Percentiles rank a stretch among this genome's conserved stretches.
phyloP scores from a whole-genome alignment of 176 grass and related monocot genomes.

The Raddia distichophylla region DNA sequence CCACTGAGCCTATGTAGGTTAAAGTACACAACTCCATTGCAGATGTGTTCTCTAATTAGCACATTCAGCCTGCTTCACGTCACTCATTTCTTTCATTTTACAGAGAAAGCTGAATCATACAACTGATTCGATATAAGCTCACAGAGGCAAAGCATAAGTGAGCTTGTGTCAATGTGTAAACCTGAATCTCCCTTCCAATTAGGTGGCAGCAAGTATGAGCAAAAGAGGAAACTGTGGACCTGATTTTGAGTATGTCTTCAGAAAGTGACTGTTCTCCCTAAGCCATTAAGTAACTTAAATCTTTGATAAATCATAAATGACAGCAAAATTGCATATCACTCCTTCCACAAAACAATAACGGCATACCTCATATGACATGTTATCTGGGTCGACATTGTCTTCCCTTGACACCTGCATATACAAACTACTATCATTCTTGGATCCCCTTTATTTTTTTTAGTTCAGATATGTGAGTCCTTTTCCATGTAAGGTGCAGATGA shows the following conservation, averaged over 20 bases:
- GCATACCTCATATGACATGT: conserved; percentile 88
- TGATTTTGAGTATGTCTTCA: conserved; percentile 10
- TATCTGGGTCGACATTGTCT: conserved; percentile 71
- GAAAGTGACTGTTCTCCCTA: neutral
- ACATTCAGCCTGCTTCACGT: neutral
- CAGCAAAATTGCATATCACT: neutral
- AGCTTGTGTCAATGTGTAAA: neutral
- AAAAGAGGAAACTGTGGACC: neutral
- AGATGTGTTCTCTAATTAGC: neutral
- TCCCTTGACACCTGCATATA: conserved; percentile 48
- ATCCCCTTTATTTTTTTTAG: neutral
- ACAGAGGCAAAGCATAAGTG: neutral
- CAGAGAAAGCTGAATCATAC: neutral
- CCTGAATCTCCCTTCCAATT: neutral
- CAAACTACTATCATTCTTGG: conserved; percentile 3
- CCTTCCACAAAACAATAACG: conserved; percentile 8
- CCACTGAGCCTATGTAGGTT: neutral
- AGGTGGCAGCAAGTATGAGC: neutral
- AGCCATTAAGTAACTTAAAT: neutral
- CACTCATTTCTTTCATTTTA: neutral
- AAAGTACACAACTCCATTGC: neutral
- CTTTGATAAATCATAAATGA: neutral
- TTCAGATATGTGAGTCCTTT: conserved; percentile 23
- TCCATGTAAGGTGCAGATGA: neutral
- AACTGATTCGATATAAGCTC: neutral